phyloP scores from a whole-genome alignment of 352 stramenopile species.

The Globisporangium spinosum region DNA sequence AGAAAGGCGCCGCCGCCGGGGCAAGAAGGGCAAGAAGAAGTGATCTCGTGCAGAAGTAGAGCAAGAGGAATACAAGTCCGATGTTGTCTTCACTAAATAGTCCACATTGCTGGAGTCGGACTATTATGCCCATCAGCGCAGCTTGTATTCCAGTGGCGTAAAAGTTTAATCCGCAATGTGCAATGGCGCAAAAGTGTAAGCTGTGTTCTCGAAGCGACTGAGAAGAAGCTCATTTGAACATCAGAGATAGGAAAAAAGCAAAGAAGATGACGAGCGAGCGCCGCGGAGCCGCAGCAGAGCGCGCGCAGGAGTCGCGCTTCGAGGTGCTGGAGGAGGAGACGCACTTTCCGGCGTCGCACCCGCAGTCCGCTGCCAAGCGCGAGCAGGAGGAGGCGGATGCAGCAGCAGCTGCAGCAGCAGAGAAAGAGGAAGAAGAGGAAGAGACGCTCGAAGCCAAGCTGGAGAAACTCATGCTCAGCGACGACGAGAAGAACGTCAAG shows the following conservation, averaged over 20 bases:
- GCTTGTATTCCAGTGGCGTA: too few species aligned
- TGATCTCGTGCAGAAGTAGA: neutral
- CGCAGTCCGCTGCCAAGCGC: conserved; percentile 20
- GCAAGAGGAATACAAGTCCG: neutral
- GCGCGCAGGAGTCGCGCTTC: conserved; percentile 47
- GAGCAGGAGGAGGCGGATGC: conserved; percentile 18
- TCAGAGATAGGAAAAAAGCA: neutral
- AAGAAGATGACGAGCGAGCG: conserved; percentile 13
- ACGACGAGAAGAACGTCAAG: conserved; percentile 51
- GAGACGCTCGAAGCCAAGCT: conserved; percentile 68
- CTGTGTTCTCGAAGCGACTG: neutral
- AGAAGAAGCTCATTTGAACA: neutral
- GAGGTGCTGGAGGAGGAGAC: conserved; percentile 86
- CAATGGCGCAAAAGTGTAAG: too few species aligned
- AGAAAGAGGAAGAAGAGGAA: conserved; percentile 30
- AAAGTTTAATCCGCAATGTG: too few species aligned
- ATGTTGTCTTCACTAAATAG: neutral
- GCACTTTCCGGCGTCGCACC: conserved; percentile 51
- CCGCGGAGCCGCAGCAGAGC: conserved; percentile 1
- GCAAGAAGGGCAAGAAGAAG: conserved; percentile 42
- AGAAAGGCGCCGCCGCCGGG: conserved; percentile 47
- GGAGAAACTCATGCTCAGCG: conserved; percentile 47
- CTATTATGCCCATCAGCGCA: too few species aligned
- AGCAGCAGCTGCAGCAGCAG: conserved; percentile 10
- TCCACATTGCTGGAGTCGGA: too few species aligned